phyloP scores from a whole-genome alignment of 2,329 filamentous ascomycete genomes.

The Ceratocystis destructans region DNA sequence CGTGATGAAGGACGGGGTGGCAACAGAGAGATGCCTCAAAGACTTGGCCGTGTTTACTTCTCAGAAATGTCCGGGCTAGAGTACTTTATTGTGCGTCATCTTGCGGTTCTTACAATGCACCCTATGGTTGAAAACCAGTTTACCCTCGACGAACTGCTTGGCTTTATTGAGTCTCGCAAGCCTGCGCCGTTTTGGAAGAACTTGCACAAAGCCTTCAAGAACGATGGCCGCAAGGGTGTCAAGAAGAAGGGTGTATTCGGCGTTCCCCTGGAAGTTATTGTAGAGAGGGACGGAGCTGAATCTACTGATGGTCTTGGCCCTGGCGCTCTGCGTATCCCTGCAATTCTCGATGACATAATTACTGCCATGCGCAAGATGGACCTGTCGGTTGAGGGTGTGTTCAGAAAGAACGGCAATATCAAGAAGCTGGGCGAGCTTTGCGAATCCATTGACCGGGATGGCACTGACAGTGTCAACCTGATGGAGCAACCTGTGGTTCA shows the following conservation, averaged over 20 bases:
- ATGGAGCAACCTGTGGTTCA: conserved; percentile 85
- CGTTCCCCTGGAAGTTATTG: conserved; percentile 71
- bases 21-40: conserved; percentile 40
- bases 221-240: conserved; percentile 58
- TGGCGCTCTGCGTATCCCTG: conserved; percentile 76
- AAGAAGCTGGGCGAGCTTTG: conserved; percentile 78
- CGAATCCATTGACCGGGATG: conserved; percentile 73
- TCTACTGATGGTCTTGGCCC: conserved; percentile 96
- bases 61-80: conserved; percentile 90
- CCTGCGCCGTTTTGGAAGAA: conserved; percentile 93
- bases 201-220: conserved; percentile 90
- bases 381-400: conserved; percentile 94
- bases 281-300: conserved; percentile 88
- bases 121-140: conserved; percentile 82
- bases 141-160: conserved; percentile 80
- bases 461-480: conserved; percentile 73
- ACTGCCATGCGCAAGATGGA: conserved; percentile 97
- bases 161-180: conserved; percentile 85
- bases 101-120: conserved; percentile 90
- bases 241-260: conserved; percentile 95
- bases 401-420: conserved; percentile 98
- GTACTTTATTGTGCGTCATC: conserved; percentile 92
- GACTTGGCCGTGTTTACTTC: conserved; percentile 66
- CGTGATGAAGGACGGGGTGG: conserved; percentile 38
- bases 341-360: conserved; percentile 88